Percentiles rank a stretch among this genome's conserved stretches.
These are phyloP conservation scores for Aschersonia sp. DNA, from an alignment of 2,329 filamentous ascomycete genomes.

Conservation along the genomic window DNA sequence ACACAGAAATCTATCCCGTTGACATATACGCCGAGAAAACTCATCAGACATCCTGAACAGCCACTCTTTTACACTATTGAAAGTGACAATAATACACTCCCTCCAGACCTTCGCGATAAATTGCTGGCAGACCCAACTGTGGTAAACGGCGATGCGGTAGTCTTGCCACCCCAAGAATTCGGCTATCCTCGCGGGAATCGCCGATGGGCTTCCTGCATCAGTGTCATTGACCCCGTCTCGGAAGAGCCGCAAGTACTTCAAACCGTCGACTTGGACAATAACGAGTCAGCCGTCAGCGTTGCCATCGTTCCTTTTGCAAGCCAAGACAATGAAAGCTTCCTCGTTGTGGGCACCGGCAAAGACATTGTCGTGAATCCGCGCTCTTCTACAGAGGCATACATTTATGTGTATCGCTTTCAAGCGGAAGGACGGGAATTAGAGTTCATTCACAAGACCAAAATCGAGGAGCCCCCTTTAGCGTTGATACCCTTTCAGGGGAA, in stretches of 20 bases:
- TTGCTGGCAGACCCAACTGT: constrained; percentile 57
- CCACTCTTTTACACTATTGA: constrained; percentile 90
- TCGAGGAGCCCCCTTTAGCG: constrained; percentile 81
- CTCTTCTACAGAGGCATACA: constrained; percentile 63
- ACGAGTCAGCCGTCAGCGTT: constrained; percentile 81
- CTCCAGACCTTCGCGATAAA: constrained; percentile 60
- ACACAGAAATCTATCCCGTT: constrained; percentile 77
- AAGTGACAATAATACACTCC: constrained; percentile 81
- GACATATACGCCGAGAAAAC: constrained; percentile 76
- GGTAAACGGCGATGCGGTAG: constrained; percentile 56
- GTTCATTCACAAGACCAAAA: constrained; percentile 91
- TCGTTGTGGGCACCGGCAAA: constrained; percentile 90
- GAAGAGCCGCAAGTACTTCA: constrained; percentile 57
- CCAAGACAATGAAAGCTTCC: constrained; percentile 75
- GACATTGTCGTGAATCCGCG: constrained; percentile 70
- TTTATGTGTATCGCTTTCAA: constrained; percentile 83
- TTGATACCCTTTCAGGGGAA: constrained; percentile 86
- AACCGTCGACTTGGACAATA: constrained; percentile 70
- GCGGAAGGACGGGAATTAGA: constrained; percentile 79
- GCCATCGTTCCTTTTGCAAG: constrained; percentile 75
- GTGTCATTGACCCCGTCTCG: constrained; percentile 69
- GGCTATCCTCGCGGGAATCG: constrained; percentile 72
- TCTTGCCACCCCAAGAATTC: constrained; percentile 68
- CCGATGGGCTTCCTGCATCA: constrained; percentile 93
- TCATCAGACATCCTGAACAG: constrained; percentile 76